Conservation (phyloP, 768 basidiomycete genomes). For the Asterophora parasitica region DNA sequence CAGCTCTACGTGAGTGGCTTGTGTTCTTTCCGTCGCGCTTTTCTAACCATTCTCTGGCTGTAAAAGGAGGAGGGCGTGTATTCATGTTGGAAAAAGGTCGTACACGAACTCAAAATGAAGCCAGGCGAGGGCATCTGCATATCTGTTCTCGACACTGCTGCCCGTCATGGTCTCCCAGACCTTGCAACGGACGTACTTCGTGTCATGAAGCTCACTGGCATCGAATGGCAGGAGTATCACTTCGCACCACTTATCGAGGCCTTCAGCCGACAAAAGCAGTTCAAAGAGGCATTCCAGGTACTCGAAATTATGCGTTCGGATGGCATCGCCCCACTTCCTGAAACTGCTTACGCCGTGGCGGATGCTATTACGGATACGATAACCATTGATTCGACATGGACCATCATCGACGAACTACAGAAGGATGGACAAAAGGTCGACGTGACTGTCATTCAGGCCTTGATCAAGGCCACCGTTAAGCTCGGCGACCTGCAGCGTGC, state of each 20-base stretch:
- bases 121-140: constrained; percentile 76
- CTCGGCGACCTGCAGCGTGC: constrained; percentile 72
- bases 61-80: constrained; percentile 62
- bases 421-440: constrained; percentile 50
- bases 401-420: constrained; percentile 55
- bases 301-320: constrained; percentile 56
- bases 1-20: constrained; percentile 55
- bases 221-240: constrained; percentile 63
- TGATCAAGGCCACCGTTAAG: constrained; percentile 59
- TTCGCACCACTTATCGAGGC: constrained; percentile 76
- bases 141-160: constrained; percentile 68
- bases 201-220: constrained; percentile 43
- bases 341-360: constrained; percentile 50
- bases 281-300: constrained; percentile 60
- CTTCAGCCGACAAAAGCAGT: constrained; percentile 48
- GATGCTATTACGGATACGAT: constrained; percentile 44
- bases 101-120: constrained; percentile 43
- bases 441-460: constrained; percentile 54
- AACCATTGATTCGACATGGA: constrained; percentile 60
- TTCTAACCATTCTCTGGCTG: constrained; percentile 1
- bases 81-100: constrained; percentile 56
- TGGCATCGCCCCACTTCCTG: constrained; percentile 42
- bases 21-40: not conserved
- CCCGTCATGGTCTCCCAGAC: constrained; percentile 64
- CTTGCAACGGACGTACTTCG: constrained; percentile 65